Base-by-base conservation (phyloP, 2,329 filamentous ascomycete species). In the Ascochyta clinopodiicola region DNA sequence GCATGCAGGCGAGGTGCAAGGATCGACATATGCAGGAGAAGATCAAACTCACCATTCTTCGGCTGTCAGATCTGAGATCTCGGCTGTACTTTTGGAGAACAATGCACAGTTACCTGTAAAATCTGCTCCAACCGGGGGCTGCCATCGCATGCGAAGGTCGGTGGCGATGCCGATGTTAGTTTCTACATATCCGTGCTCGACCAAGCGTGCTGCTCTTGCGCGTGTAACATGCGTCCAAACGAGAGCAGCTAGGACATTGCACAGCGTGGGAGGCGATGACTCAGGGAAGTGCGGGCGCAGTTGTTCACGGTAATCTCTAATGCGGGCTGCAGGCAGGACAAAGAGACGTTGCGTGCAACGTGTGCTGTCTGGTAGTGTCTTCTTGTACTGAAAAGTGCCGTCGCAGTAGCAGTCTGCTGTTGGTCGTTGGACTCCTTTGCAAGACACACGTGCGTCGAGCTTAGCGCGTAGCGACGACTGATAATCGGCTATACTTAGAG, bases 141-240 rank as follows among this genome's bases (percentile, higher is more conserved):
- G 50, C 53, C 70, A 63, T 19, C 69, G 61, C 47, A 56, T 64
- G 38, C 72, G 70, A 32, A 69, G 31, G 32, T 75, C 69, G 8
- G 67, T 70, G 15, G 71, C 68, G 27, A 74, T 69, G 3, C 67
- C 71, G 27, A 70, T 53, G 17, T 62, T 70, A 2, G 70, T 70
- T 37, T 67, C 51, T 15, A 63, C 56, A 37, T 67, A 40, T 3
- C 59, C 60, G 37, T 55, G 59, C n/a, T 60, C 38, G 15, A 47
- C 38, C 35, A 71, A 44, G 39, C 68, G 63, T 4, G 43, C 36
- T 36, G 63, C 65, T 59, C 72, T 64, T 42, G 72, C 71, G 17
- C 72, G 67, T 38, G 71, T 74, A 31, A 72, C 62, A 36, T 74
- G 69, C n/a, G 70, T 72, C 72, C 72, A 75, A 12, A 73, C 62